Evolutionary conservation across 192 early-diverging fungal species (phyloP), one percentile per base, ranked within the genome.

Genomic region (Lunasporangiospora selenospora): DNA sequence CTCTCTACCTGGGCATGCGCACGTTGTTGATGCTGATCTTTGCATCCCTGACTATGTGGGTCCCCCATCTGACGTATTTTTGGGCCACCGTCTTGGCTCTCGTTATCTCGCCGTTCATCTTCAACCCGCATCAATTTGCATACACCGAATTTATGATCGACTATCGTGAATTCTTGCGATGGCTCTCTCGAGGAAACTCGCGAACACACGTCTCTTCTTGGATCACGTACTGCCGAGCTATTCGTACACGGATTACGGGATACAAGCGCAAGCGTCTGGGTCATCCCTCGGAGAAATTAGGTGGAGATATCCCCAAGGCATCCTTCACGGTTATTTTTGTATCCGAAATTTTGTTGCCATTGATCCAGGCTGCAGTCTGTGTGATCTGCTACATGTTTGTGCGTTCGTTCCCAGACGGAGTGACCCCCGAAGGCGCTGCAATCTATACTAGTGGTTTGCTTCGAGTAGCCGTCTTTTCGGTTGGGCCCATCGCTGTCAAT

Each of bases 111-210:
- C 91, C 91, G 15, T 93, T 92, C 67, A 50, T 93, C 27, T 93
- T 90, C 75, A 93, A 93, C 52, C 90, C 89, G 27, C 90, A 91
- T 55, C 91, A 93, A 75, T 92, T 93, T 48, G 78, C 83, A 24
- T 73, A 90, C 44, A 78, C 80, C 0, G 87, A 89, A 55, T 92
- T 92, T 62, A 80, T 91, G 66, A 55, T 85, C 13, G 91, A 93
- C 65, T 93, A 91, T 67, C 83, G 81, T 29, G 87, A 88, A 59
- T 90, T 85, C 76, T 75, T 93, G 51, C 84, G 82, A 54, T 93
- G 91, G 90, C 70, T 93, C 49, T 88, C 85, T 18, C 81, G 87
- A 4, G 89, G 89, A 39, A 91, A 91, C 60, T 86, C 86, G 48
- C 77, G 82, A 37, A 60, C 88, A 1, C 85, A 89, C 67, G 76